Evolutionary conservation across 768 basidiomycete species (phyloP).

Genomic region (Mycena belliarum): DNA sequence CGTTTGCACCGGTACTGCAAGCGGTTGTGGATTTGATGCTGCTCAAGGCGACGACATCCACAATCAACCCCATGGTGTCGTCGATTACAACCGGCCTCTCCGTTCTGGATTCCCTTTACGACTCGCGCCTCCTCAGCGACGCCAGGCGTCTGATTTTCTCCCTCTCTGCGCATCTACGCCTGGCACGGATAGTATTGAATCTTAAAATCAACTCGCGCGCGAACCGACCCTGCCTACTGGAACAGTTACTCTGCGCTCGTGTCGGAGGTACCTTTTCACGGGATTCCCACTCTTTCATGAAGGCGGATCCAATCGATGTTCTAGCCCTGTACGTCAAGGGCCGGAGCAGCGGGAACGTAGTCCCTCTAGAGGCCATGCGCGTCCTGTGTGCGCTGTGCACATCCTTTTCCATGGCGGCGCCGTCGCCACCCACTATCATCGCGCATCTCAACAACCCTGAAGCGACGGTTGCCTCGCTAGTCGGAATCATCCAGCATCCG

Average conservation of each 20-base stretch:
- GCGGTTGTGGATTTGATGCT: slow-evolving; percentile 72
- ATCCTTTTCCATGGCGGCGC: slow-evolving; percentile 60
- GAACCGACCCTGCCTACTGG: slow-evolving; percentile 62
- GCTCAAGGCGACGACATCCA: slow-evolving; percentile 73
- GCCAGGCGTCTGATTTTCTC: slow-evolving; percentile 67
- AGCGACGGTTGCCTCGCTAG: slow-evolving; percentile 61
- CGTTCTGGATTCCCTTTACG: slow-evolving; percentile 59
- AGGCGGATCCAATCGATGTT: slow-evolving; percentile 70
- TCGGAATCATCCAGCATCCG: slow-evolving; percentile 75
- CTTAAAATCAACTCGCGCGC: slow-evolving; percentile 55
- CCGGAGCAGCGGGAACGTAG: slow-evolving; percentile 55
- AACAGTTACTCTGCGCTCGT: slow-evolving; percentile 72
- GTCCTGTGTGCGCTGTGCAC: slow-evolving; percentile 69
- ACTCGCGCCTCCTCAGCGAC: slow-evolving; percentile 68
- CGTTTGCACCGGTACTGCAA: slow-evolving; percentile 62
- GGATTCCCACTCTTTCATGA: slow-evolving; percentile 48
- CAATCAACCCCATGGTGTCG: slow-evolving; percentile 78
- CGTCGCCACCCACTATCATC: slow-evolving; percentile 71
- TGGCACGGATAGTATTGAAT: slow-evolving; percentile 63
- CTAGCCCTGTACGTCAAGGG: slow-evolving; percentile 68
- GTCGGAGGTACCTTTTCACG: slow-evolving; percentile 48
- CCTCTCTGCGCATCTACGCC: slow-evolving; percentile 63
- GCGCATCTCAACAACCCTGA: slow-evolving; percentile 81
- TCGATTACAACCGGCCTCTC: slow-evolving; percentile 63
- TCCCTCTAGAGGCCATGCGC: slow-evolving; percentile 67